A percentile compares a stretch with the other conserved stretches of the same genome.
Evolutionary conservation across 1,139 yeast species (phyloP).

Genomic region (Scheffersomyces titani): DNA sequence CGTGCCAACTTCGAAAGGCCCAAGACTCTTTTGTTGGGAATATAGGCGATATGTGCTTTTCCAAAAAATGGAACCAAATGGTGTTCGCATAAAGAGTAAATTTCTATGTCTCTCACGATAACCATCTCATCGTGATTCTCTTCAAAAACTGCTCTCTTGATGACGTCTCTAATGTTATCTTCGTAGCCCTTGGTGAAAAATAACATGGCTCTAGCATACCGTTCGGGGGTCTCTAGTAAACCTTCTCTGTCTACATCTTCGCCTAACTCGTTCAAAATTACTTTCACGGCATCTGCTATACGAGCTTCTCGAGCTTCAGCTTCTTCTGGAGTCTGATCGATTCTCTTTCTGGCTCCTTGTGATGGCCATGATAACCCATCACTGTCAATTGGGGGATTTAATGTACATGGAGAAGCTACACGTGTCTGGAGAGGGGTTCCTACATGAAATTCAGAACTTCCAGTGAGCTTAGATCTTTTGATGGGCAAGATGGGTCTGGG

Average conservation of each 20-base stretch:
- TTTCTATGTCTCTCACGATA: conserved; percentile 90
- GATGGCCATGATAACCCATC: conserved; percentile 97
- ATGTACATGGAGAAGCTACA: conserved; percentile 80
- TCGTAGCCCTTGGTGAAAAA: conserved; percentile 96
- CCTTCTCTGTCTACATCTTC: conserved; percentile 93
- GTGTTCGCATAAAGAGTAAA: conserved; percentile 93
- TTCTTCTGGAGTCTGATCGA: conserved; percentile 66
- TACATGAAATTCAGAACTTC: conserved; percentile 5
- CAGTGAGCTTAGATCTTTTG: conserved; percentile 24
- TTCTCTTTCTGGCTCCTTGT: conserved; percentile 75
- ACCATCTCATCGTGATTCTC: conserved; percentile 99
- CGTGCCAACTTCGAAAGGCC: conserved; percentile 94
- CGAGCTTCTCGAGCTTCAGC: conserved; percentile 63
- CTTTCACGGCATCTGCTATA: conserved; percentile 82
- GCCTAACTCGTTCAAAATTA: conserved; percentile 82
- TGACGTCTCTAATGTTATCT: conserved; percentile 85
- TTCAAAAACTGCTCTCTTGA: conserved; percentile 93
- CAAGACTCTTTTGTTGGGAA: conserved; percentile 91
- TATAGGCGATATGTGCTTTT: conserved; percentile 93
- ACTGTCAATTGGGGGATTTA: conserved; percentile 81
- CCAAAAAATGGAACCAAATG: conserved; percentile 97
- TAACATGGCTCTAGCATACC: conserved; percentile 96
- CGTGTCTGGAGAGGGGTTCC: conserved; percentile 65
- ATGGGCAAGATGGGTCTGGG: conserved; percentile 27
- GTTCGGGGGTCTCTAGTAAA: conserved; percentile 86